Evolutionary conservation across 75 land plant genomes (phyloP).

Genomic region (Pinus taeda): DNA sequence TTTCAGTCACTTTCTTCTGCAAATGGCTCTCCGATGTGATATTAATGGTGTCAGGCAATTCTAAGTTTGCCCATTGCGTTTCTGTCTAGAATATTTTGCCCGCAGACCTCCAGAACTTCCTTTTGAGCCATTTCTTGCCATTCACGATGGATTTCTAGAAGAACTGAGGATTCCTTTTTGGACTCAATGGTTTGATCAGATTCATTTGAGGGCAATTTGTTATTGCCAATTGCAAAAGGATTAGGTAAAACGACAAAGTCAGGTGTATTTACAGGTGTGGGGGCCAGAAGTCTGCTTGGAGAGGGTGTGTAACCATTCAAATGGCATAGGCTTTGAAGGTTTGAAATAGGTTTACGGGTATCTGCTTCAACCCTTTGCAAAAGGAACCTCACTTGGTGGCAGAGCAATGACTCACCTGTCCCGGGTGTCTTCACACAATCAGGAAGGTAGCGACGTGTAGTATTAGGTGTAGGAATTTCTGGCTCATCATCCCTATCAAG

Average conservation of each 20-base stretch:
- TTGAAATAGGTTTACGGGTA: conserved; percentile 19
- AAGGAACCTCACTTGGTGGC: conserved; percentile 63
- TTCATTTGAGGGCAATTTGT: not conserved
- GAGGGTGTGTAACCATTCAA: conserved; percentile 22
- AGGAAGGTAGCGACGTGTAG: not conserved
- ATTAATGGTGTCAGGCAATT: no score
- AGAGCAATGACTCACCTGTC: conserved; percentile 60
- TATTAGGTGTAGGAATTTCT: conserved; percentile 28
- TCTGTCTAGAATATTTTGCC: no score
- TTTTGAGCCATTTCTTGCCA: no score
- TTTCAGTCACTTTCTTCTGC: no score
- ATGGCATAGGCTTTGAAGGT: conserved; percentile 2
- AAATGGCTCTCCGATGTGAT: no score
- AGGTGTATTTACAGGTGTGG: conserved; percentile 75
- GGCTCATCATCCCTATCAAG: conserved; percentile 10
- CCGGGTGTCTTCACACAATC: conserved; percentile 37
- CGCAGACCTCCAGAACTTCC: no score
- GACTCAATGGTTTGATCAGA: conserved; percentile 10
- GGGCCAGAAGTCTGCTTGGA: conserved; percentile 48
- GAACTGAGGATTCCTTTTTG: not conserved
- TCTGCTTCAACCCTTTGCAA: conserved; percentile 56
- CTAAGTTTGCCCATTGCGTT: no score
- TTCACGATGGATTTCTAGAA: no score
- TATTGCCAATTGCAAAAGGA: not conserved
- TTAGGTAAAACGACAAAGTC: not conserved